Conservation (phyloP, 2,329 filamentous ascomycete species). For the Hypoxylon sp. region DNA sequence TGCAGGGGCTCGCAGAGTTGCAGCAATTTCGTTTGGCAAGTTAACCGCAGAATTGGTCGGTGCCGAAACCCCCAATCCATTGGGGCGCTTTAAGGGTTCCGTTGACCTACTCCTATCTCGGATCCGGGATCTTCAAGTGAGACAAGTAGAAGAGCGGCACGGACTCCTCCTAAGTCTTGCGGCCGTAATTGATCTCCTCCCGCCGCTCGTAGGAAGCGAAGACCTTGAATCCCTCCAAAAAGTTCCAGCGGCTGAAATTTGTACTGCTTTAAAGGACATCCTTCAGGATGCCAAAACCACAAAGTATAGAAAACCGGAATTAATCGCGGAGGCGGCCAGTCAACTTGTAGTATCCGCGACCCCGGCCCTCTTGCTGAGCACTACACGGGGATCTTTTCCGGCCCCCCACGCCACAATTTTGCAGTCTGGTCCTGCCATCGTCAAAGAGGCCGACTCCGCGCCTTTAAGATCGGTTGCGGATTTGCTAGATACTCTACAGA, state of each 20-base stretch:
- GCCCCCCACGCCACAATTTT: conserved; percentile 40
- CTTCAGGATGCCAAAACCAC: conserved; percentile 59
- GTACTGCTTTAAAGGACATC: conserved; percentile 53
- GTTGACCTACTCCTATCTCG: conserved; percentile 60
- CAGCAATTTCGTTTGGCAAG: conserved; percentile 76
- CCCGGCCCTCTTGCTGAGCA: conserved; percentile 61
- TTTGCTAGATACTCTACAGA: conserved; percentile 38
- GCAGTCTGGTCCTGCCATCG: conserved; percentile 47
- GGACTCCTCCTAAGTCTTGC: conserved; percentile 75
- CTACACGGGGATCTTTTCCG: conserved; percentile 39
- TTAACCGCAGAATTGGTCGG: conserved; percentile 62
- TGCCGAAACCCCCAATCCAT: conserved; percentile 40
- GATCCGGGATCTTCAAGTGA: conserved; percentile 62
- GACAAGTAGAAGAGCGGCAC: conserved; percentile 78
- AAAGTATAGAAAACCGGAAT: conserved; percentile 70
- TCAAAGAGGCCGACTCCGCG: conserved; percentile 36
- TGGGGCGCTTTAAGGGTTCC: conserved; percentile 52
- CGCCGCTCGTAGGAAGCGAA: conserved; percentile 49
- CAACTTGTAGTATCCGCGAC: conserved; percentile 68
- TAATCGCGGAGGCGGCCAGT: conserved; percentile 73
- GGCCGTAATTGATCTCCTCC: conserved; percentile 65
- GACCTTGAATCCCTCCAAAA: conserved; percentile 12
- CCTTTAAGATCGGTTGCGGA: conserved; percentile 21
- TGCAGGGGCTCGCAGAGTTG: conserved; percentile 76
- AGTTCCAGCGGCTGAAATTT: conserved; percentile 42